Percentiles rank a stretch among this genome's conserved stretches.
Conservation (phyloP, 306 rosid species). For the peach (Prunus persica) region Prunus_persica_NCBIv2 NC_034013.1:5669501-5670000, state of each 20-base stretch:
- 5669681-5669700: not conserved
- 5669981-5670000: no score
- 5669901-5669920: no score
- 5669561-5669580: constrained; percentile 91
- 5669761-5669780: no score
- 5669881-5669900: no score
- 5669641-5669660: constrained; percentile 93
- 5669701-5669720: not conserved
- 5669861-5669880: no score
- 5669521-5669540: not conserved
- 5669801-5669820: no score
- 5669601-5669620: constrained; percentile 92
- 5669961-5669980: no score
- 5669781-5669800: no score
- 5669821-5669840: no score
- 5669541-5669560: constrained; percentile 35
- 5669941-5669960: no score
- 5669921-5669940: no score
- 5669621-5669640: constrained; percentile 96
- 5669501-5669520: constrained; percentile 14
- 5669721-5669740: not conserved
- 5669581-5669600: constrained; percentile 92
- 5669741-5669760: not conserved
- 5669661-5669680: constrained; percentile 75
- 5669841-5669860: no score